Evolutionary conservation across 129 eudicot species (phyloP).

Genomic region (Daucus carota): DH1_v3.0 NC_030389.2:44603001-44603500

Average conservation of each 20-base stretch:
- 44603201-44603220: background rate
- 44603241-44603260: background rate
- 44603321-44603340: too few species aligned
- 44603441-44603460: background rate
- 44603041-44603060: slow-evolving; percentile 16
- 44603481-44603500: background rate
- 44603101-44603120: slow-evolving; percentile 21
- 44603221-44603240: background rate
- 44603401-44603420: background rate
- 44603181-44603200: background rate
- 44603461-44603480: background rate
- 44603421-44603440: background rate
- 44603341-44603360: too few species aligned
- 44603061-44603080: slow-evolving; percentile 40
- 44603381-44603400: background rate
- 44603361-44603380: too few species aligned
- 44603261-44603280: background rate
- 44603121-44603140: slow-evolving; percentile 23
- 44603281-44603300: background rate
- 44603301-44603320: background rate
- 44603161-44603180: slow-evolving; percentile 12
- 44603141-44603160: slow-evolving; percentile 26
- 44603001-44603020: slow-evolving; percentile 79
- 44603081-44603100: slow-evolving; percentile 14
- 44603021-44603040: slow-evolving; percentile 64